Percentiles rank a stretch among this genome's conserved stretches.
Conservation (phyloP, 345 rosid species). For the Litchi chinensis region DNA sequence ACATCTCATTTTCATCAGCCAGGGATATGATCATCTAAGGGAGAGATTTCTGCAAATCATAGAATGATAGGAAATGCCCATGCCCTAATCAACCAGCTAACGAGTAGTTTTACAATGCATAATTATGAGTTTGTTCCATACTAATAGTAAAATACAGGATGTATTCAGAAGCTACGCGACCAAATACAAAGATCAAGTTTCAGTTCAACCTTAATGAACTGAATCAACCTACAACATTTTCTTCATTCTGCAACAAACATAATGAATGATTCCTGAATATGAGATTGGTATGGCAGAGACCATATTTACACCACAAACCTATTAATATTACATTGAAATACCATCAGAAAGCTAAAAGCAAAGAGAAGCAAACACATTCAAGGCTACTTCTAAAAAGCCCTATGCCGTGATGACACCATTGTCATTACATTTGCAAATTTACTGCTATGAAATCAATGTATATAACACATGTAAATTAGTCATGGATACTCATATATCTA, state of each 20-base stretch:
- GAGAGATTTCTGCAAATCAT: background rate
- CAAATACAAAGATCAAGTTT: background rate
- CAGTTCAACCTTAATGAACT: background rate
- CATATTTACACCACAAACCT: background rate
- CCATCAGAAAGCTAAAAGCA: background rate
- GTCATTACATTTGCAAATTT: constrained; percentile 6
- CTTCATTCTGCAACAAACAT: background rate
- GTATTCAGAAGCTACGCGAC: background rate
- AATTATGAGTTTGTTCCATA: background rate
- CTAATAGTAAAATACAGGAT: background rate
- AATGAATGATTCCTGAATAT: background rate
- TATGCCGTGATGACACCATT: background rate
- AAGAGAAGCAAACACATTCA: constrained; percentile 1
- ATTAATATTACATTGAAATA: background rate
- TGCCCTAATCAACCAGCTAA: background rate
- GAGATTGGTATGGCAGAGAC: constrained; percentile 6
- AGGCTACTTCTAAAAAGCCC: constrained; percentile 9
- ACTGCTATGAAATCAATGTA: background rate
- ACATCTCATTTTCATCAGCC: background rate
- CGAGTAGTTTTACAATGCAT: background rate
- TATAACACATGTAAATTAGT: background rate
- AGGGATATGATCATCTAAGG: background rate
- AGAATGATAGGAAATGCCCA: background rate
- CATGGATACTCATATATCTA: background rate
- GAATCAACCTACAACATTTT: background rate